phyloP scores from a whole-genome alignment of 768 basidiomycete species.

The Mycena pura region DNA sequence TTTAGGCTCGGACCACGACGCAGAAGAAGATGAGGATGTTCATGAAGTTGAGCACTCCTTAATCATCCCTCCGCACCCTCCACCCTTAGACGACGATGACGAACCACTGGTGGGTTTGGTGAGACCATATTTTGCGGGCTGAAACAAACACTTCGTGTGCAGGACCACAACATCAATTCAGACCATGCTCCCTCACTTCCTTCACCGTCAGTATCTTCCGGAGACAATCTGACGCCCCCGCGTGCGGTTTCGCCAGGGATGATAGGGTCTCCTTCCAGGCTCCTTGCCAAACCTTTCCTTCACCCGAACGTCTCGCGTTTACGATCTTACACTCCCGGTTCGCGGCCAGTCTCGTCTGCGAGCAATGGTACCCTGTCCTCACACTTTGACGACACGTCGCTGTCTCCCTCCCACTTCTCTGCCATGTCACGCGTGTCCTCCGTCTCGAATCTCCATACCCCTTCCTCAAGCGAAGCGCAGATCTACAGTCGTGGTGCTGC shows the following conservation, averaged over 20 bases:
- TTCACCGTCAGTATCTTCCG: constrained; percentile 45
- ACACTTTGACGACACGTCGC: constrained; percentile 53
- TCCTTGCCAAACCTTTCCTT: constrained; percentile 61
- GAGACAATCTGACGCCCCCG: constrained; percentile 46
- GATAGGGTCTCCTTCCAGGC: constrained; percentile 42
- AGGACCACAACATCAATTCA: constrained; percentile 45
- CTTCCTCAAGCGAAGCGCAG: constrained; percentile 33
- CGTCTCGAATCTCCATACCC: constrained; percentile 52
- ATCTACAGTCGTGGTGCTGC: constrained; percentile 23
- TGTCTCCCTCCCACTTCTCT: constrained; percentile 69
- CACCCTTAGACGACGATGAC: constrained; percentile 34
- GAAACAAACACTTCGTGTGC: constrained; percentile 12
- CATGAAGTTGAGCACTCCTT: constrained; percentile 55
- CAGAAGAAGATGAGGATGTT: constrained; percentile 51
- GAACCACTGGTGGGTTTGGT: constrained; percentile 36
- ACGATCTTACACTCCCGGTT: constrained; percentile 67
- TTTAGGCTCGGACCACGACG: constrained; percentile 67
- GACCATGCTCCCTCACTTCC: constrained; percentile 46
- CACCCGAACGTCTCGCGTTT: constrained; percentile 83
- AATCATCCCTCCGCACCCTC: constrained; percentile 34
- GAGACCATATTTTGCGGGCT: neutral
- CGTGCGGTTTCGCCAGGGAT: constrained; percentile 44
- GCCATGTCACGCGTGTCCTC: constrained; percentile 76
- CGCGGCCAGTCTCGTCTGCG: constrained; percentile 48
- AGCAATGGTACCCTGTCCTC: constrained; percentile 52